Percentiles rank a stretch among this genome's conserved stretches.
These are phyloP conservation scores for Malus hybrid DNA, from an alignment of 331 rosid species.

Conservation along the genomic window DNA sequence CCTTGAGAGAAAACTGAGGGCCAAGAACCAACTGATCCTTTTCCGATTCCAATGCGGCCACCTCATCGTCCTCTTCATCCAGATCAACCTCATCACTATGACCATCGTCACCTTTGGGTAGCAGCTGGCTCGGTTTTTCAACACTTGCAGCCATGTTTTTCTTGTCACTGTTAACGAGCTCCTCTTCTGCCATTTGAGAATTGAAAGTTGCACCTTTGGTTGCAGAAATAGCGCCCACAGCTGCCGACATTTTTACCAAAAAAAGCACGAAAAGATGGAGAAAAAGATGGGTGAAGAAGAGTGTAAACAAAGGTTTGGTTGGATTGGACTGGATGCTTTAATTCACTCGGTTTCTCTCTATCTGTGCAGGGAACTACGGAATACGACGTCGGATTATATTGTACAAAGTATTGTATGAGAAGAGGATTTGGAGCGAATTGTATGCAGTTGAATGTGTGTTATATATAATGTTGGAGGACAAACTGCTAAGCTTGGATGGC, in stretches of 20 bases:
- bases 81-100: conserved; percentile 21
- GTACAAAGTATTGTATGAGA: background rate
- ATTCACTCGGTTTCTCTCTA: background rate
- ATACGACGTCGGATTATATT: background rate
- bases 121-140: conserved; percentile 18
- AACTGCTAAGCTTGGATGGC: background rate
- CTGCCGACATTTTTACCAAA: conserved; percentile 50
- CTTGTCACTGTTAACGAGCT: conserved; percentile 23
- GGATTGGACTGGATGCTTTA: background rate
- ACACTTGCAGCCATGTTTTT: conserved; percentile 17
- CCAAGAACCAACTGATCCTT: conserved; percentile 47
- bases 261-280: background rate
- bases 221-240: conserved; percentile 53
- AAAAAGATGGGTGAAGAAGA: background rate
- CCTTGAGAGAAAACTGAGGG: conserved; percentile 70
- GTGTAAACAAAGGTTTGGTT: background rate
- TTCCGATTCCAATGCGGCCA: conserved; percentile 30
- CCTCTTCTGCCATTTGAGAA: conserved; percentile 40
- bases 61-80: conserved; percentile 47
- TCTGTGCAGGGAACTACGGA: background rate
- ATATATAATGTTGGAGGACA: background rate
- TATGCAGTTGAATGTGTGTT: background rate
- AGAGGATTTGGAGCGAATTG: background rate
- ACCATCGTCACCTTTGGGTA: conserved; percentile 3
- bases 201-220: conserved; percentile 43